phyloP scores from a whole-genome alignment of 2,329 filamentous ascomycete genomes.

The Pleoardoris graminearum region DNA sequence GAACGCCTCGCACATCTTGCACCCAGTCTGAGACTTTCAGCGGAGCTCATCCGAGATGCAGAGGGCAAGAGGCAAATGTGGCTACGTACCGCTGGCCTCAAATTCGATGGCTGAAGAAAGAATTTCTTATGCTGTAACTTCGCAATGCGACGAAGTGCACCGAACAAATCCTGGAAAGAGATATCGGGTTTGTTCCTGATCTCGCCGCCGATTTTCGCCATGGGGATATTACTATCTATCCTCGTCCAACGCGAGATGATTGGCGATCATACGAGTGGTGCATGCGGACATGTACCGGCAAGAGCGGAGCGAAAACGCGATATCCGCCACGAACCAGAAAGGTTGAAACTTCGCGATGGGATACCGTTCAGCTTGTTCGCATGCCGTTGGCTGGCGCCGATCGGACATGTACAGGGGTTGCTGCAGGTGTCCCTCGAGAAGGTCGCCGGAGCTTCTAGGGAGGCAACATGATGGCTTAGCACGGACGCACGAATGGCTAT shows the following conservation, averaged over 20 bases:
- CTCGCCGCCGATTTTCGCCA: background rate
- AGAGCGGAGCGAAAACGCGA: background rate
- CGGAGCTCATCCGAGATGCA: constrained; percentile 79
- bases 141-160: background rate
- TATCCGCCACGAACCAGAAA: background rate
- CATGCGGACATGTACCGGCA: background rate
- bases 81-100: constrained; percentile 47
- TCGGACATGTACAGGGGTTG: constrained; percentile 21
- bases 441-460: constrained; percentile 5
- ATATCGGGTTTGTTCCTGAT: background rate
- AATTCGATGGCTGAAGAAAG: constrained; percentile 39
- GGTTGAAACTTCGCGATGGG: background rate
- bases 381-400: constrained; percentile 10
- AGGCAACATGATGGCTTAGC: background rate
- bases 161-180: background rate
- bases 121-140: background rate
- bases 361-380: constrained; percentile 1
- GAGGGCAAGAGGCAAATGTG: constrained; percentile 69
- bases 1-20: constrained; percentile 74
- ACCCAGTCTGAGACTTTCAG: constrained; percentile 74
- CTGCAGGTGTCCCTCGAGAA: constrained; percentile 11
- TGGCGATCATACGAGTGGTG: background rate
- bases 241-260: background rate
- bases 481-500: background rate
- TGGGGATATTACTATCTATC: background rate